A percentile compares a stretch with the other conserved stretches of the same genome.
phyloP scores from a whole-genome alignment of 2,329 filamentous ascomycete genomes.

The Taxawa tesnikishii region DNA sequence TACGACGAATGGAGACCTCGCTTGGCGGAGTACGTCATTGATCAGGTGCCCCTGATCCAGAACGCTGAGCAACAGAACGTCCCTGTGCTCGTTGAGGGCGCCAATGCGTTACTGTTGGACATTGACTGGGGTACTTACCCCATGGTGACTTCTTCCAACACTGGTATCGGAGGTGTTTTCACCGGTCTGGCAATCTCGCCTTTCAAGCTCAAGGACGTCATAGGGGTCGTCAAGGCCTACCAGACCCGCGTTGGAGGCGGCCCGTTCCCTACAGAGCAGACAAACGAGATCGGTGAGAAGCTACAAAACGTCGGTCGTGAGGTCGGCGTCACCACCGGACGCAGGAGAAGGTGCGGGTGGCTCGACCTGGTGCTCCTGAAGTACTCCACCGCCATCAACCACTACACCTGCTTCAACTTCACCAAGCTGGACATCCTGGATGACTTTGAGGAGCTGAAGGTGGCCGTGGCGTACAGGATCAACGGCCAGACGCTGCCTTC shows the following conservation, averaged over 20 bases:
- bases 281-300: conserved; percentile 44
- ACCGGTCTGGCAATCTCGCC: conserved; percentile 51
- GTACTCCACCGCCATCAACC: conserved; percentile 52
- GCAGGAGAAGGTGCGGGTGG: conserved; percentile 51
- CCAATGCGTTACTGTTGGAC: conserved; percentile 57
- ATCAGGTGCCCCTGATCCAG: conserved; percentile 53
- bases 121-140: conserved; percentile 52
- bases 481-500: conserved; percentile 44
- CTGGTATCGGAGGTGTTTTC: conserved; percentile 48
- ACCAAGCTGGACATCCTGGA: conserved; percentile 62
- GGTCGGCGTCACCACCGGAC: conserved; percentile 45
- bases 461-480: conserved; percentile 57
- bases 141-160: conserved; percentile 48
- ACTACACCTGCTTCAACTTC: conserved; percentile 53
- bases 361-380: conserved; percentile 58
- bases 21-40: conserved; percentile 50
- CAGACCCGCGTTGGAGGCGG: conserved; percentile 46
- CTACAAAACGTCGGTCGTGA: conserved; percentile 45
- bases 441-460: conserved; percentile 61
- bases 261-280: conserved; percentile 56
- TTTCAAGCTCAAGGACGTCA: conserved; percentile 46
- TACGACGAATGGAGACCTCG: conserved; percentile 48
- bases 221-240: conserved; percentile 58
- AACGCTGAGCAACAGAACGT: conserved; percentile 46
- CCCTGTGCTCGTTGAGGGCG: conserved; percentile 57